These are phyloP conservation scores for Penicillium waksmanii DNA, from an alignment of 495 filamentous ascomycete species.

Conservation along the genomic window DNA sequence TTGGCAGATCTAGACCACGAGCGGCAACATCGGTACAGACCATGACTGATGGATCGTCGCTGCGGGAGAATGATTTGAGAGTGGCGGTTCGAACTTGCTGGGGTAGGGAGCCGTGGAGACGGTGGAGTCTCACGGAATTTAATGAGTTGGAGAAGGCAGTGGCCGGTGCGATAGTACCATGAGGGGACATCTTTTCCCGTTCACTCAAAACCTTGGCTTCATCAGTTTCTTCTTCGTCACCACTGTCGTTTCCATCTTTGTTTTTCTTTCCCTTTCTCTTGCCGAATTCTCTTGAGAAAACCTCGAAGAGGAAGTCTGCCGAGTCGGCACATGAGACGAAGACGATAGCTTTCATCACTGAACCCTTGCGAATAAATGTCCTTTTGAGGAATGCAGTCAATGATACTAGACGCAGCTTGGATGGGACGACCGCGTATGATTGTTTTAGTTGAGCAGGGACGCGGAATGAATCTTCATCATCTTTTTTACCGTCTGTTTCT, in stretches of 20 bases:
- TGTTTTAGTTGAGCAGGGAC: slow-evolving; percentile 94
- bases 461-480: slow-evolving; percentile 63
- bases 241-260: slow-evolving; percentile 23
- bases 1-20: slow-evolving; percentile 89
- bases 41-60: slow-evolving; percentile 69
- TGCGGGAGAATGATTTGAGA: slow-evolving; percentile 71
- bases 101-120: slow-evolving; percentile 90
- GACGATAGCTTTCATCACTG: slow-evolving; percentile 91
- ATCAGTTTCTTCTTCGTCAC: slow-evolving; percentile 29
- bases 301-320: slow-evolving; percentile 92
- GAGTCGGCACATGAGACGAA: slow-evolving; percentile 97
- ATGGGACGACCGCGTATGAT: slow-evolving; percentile 79
- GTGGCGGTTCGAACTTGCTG: slow-evolving; percentile 86
- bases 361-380: slow-evolving; percentile 81
- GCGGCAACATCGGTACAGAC: slow-evolving; percentile 95
- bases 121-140: slow-evolving; percentile 71
- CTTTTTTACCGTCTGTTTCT: slow-evolving; percentile 35
- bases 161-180: slow-evolving; percentile 56
- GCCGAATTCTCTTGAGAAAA: slow-evolving; percentile 64
- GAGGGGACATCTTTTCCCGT: slow-evolving; percentile 32
- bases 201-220: slow-evolving; percentile 24
- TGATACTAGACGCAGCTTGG: slow-evolving; percentile 87
- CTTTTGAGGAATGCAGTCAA: slow-evolving; percentile 81
- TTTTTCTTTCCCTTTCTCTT: slow-evolving; percentile 32
- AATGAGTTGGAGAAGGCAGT: slow-evolving; percentile 52